Conservation (phyloP, 1,284 basidiomycete species). For the Mycosarcoma mackinlayi region DNA sequence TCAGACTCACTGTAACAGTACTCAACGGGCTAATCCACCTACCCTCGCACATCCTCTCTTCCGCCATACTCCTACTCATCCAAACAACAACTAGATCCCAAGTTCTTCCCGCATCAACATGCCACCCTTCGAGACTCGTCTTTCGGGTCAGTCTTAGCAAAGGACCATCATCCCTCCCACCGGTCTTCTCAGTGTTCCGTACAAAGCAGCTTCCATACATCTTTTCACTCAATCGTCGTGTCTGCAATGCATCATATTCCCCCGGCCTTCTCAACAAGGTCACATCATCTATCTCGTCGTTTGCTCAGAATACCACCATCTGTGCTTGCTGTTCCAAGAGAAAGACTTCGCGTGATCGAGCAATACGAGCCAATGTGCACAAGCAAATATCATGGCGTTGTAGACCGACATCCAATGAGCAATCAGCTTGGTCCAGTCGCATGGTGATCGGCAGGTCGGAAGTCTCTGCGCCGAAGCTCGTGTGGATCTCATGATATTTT, state of each 20-base stretch:
- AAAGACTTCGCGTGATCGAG: too few species aligned
- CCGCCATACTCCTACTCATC: background rate
- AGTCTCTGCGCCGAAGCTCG: slow-evolving; percentile 8
- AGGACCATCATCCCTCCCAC: slow-evolving; percentile 29
- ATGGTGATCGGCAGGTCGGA: slow-evolving; percentile 7
- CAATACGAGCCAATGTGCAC: background rate
- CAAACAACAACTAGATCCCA: slow-evolving; percentile 11
- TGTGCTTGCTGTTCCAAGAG: too few species aligned
- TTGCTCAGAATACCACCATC: too few species aligned
- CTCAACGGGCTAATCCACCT: slow-evolving; percentile 48
- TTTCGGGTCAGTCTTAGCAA: slow-evolving; percentile 4
- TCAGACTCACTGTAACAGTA: slow-evolving; percentile 53
- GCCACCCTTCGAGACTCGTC: slow-evolving; percentile 2
- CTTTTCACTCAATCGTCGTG: slow-evolving; percentile 16
- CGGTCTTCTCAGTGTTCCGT: slow-evolving; percentile 9
- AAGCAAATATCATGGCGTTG: background rate
- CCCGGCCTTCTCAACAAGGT: slow-evolving; percentile 65
- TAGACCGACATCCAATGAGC: slow-evolving; percentile 2
- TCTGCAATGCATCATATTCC: slow-evolving; percentile 51
- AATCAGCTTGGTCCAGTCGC: background rate
- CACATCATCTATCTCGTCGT: slow-evolving; percentile 6
- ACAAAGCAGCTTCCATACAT: slow-evolving; percentile 6
- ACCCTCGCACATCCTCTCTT: slow-evolving; percentile 12
- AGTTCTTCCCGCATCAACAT: slow-evolving; percentile 7
- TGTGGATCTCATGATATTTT: background rate